Evolutionary conservation across 768 basidiomycete species (phyloP), one percentile per base, ranked within the genome.

Genomic region (Chalciporus pseudorubinellus): DNA sequence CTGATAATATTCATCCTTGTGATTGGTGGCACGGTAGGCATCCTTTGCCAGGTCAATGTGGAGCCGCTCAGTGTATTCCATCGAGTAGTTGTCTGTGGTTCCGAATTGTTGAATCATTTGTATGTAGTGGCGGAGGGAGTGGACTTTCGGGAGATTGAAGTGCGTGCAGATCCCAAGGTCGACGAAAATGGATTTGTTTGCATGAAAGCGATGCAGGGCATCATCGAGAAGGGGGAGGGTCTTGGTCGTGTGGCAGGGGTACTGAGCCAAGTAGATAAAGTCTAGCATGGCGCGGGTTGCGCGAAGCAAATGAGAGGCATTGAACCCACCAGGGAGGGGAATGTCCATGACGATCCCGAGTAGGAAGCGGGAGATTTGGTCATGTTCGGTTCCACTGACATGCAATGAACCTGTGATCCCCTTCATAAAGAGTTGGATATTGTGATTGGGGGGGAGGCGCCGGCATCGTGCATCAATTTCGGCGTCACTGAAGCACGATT

Each of bases 211-310:
- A 3, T 51, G 19, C 0, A 74, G 61, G 0, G 70, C 64, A 0
- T 56, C 36, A 2, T 66, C 46, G 0, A 78, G 48, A 4, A 48
- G 31, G 1, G 22, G 21, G 0, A 77, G 65, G 2, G 70, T 71
- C 29, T 52, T 29, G 1, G 51, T 48, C 1, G 65, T 61, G 44
- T 77, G 77, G 6, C 59, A 13, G 1, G 63, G 61, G 51, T 70
- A 72, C 38, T 71, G 71, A 1, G 72, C 67, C 14, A 70, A 48
- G 51, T 68, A 74, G 9, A 75, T 50, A 53, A 76, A 77, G 24
- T 24, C 24, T 4, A 24, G 24, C 3, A 24, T 3, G 24, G 24
- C 24, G 4, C 24, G 24, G 7, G 52, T 77, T 70, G 1, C 10
- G 9, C 34, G n/a, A 36, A 36, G 34, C 6, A 36, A 12, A 36